Conservation (phyloP, 495 filamentous ascomycete genomes). For the Hamigera avellanea region DNA sequence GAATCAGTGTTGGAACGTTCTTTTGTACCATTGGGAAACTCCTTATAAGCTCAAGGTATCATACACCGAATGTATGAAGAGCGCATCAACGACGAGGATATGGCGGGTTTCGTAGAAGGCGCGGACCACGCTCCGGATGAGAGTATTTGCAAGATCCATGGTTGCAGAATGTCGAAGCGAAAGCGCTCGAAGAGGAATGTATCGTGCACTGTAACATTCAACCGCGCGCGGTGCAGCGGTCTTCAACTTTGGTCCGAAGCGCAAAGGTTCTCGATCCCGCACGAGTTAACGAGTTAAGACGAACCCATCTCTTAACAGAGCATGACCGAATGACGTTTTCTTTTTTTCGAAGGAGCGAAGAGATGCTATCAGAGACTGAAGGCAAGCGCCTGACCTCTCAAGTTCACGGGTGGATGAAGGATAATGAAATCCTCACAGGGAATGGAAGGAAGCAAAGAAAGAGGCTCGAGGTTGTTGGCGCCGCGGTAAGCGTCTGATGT, state of each 20-base stretch:
- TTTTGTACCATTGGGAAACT: not conserved
- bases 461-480: not conserved
- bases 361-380: not conserved
- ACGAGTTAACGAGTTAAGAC: no score
- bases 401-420: not conserved
- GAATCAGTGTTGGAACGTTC: not conserved
- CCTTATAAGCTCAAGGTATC: slow-evolving; percentile 10
- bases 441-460: not conserved
- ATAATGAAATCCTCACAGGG: not conserved
- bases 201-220: no score
- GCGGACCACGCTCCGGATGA: slow-evolving; percentile 80
- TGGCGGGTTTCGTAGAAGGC: slow-evolving; percentile 88
- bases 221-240: no score
- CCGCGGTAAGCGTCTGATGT: not conserved
- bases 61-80: slow-evolving; percentile 82
- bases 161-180: not conserved
- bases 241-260: no score
- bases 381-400: not conserved
- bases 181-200: no score
- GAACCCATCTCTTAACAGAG: no score
- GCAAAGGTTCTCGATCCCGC: not conserved
- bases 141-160: slow-evolving; percentile 80
- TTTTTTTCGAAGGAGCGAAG: not conserved
- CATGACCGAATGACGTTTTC: no score
- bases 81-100: slow-evolving; percentile 82